Percentiles rank a stretch among this genome's conserved stretches.
phyloP scores from a whole-genome alignment of 257 asterid species.

The Solanum acaule region DNA sequence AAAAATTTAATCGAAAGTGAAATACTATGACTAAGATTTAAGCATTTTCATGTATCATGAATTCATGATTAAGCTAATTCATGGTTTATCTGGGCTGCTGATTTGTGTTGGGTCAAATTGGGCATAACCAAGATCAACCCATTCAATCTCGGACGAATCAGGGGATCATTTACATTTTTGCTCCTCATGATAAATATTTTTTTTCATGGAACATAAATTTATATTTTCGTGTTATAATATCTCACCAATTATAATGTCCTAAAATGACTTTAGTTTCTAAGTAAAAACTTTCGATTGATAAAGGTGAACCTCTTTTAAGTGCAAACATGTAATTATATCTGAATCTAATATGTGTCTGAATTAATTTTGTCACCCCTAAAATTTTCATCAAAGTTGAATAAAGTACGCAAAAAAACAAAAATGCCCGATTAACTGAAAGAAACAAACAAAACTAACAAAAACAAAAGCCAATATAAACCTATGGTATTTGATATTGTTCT shows the following conservation, averaged over 20 bases:
- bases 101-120: no score
- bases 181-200: not conserved
- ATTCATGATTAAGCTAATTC: not conserved
- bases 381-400: not conserved
- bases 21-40: not conserved
- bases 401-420: not conserved
- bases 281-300: not conserved
- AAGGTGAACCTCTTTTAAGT: not conserved
- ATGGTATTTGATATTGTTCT: not conserved
- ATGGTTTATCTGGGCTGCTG: not conserved
- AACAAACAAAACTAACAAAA: not conserved
- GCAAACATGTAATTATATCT: not conserved
- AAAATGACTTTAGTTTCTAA: not conserved
- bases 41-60: not conserved
- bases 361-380: not conserved
- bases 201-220: not conserved
- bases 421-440: not conserved
- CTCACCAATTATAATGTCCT: fast-evolving
- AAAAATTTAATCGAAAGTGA: not conserved
- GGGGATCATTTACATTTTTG: not conserved
- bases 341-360: fast-evolving
- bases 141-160: not conserved
- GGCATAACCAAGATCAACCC: not conserved
- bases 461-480: not conserved
- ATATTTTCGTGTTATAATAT: not conserved